Base-by-base conservation (phyloP, 257 asterid species). In the Salvia rosmarinus region DNA sequence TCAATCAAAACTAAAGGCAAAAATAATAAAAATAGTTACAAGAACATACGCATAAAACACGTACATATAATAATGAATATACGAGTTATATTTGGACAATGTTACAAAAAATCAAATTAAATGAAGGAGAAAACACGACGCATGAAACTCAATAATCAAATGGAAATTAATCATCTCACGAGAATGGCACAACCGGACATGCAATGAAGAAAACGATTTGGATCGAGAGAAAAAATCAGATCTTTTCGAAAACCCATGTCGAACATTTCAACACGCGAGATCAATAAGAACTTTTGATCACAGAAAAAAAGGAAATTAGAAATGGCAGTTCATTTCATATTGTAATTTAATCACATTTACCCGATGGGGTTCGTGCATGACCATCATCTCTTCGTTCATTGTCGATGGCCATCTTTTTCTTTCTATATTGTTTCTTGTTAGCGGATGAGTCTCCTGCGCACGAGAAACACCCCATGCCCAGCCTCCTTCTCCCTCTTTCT, bases 381-480 rank as follows among this genome's bases (percentile, higher is more conserved):
- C 64, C 59, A 6, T 57, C 72, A 50, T 74, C 72, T 42, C 63
- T 39, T 68, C 16, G 56, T 13, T 72, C 61, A 23, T 28, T 34
- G 8, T 14, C 17, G 70, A 9, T 46, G 51, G 40, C 49, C 30
- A 28, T 55, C 44, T 67, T 71, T 46, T 64, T 32, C 56, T 55
- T 71, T 14, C 60, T 67, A 20, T 17, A 37, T 47, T 68, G 77
- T 54, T 78, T 81, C 54, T 70, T 75, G 39, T 74, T 35, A 40
- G 49, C 46, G 67, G 85, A 56, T 7, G 78, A 77, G 25, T 73
- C 75, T 23, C 80, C 73, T 5, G 19, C 20, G 65, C 81, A 81
- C 52, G 67, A 58, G 68, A 81, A 81, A 71, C 82, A 81, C 28
- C 85, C 81, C 85, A 81, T 81, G 39, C 42, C 61, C 55, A 9